Percentiles rank a stretch among this genome's conserved stretches.
These are phyloP conservation scores for Dothistroma pini DNA, from an alignment of 2,329 filamentous ascomycete genomes.

Conservation along the genomic window DNA sequence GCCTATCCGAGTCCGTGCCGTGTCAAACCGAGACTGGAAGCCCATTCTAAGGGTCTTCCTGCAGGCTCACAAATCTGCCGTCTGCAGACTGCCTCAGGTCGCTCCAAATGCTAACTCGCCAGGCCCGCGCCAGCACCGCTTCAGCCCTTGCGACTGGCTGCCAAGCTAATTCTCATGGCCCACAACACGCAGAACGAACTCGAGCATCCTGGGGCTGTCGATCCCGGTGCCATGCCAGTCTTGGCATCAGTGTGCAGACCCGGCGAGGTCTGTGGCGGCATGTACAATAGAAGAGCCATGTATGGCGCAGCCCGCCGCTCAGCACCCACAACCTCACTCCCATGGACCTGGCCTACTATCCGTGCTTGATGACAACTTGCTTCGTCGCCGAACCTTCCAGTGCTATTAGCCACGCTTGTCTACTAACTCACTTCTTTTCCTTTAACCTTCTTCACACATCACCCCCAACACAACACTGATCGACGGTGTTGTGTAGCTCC, in stretches of 20 bases:
- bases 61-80: constrained; percentile 6
- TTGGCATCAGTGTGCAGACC: constrained; percentile 6
- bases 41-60: constrained; percentile 9
- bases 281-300: constrained; percentile 11
- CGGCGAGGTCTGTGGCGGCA: constrained; percentile 11
- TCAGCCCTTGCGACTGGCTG: constrained; percentile 1
- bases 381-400: constrained; percentile 19
- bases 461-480: constrained; percentile 5
- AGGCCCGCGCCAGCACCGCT: not conserved
- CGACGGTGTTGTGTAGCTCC: constrained; percentile 5
- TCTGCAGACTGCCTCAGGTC: constrained; percentile 2
- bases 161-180: constrained; percentile 11
- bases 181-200: constrained; percentile 11
- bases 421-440: constrained; percentile 7
- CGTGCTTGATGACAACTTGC: constrained; percentile 6
- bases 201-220: constrained; percentile 13
- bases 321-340: constrained; percentile 5
- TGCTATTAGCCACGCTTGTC: constrained; percentile 14
- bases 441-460: constrained; percentile 1
- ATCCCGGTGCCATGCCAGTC: constrained; percentile 14
- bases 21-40: constrained; percentile 20
- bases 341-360: constrained; percentile 8
- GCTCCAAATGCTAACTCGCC: constrained; percentile 6
- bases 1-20: constrained; percentile 16
- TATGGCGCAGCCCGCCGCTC: constrained; percentile 14